These are phyloP conservation scores for Dipteronia dyeriana DNA, from an alignment of 345 rosid genomes.

Conservation along the genomic window DNA sequence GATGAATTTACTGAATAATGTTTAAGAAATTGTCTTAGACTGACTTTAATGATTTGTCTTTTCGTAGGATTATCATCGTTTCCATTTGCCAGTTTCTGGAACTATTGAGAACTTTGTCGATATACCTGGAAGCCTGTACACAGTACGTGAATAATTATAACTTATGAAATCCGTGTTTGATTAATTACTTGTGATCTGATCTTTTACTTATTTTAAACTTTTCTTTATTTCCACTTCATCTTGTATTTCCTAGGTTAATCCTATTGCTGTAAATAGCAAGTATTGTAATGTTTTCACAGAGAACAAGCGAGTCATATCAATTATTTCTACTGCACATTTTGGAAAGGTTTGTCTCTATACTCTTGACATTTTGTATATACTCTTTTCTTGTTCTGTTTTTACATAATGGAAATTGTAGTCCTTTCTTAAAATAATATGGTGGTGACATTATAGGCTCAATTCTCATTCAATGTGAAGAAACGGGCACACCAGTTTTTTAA, in stretches of 20 bases:
- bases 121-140: constrained; percentile 76
- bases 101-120: constrained; percentile 58
- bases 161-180: background rate
- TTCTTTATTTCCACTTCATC: constrained; percentile 5
- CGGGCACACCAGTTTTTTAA: background rate
- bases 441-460: background rate
- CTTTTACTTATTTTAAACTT: background rate
- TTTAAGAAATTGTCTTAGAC: background rate
- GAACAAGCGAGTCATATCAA: constrained; percentile 71
- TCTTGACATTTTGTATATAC: background rate
- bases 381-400: background rate
- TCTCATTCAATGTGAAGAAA: background rate
- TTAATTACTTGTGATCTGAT: background rate
- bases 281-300: constrained; percentile 95
- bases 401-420: background rate
- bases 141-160: constrained; percentile 45
- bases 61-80: constrained; percentile 86
- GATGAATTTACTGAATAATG: background rate
- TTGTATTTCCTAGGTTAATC: constrained; percentile 67
- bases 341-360: constrained; percentile 65
- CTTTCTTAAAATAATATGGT: background rate
- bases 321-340: constrained; percentile 72
- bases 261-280: constrained; percentile 91
- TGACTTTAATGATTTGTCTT: constrained; percentile 8
- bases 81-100: constrained; percentile 87